phyloP scores from a whole-genome alignment of 192 early-diverging fungal genomes.

The Coemansia sp. region DNA sequence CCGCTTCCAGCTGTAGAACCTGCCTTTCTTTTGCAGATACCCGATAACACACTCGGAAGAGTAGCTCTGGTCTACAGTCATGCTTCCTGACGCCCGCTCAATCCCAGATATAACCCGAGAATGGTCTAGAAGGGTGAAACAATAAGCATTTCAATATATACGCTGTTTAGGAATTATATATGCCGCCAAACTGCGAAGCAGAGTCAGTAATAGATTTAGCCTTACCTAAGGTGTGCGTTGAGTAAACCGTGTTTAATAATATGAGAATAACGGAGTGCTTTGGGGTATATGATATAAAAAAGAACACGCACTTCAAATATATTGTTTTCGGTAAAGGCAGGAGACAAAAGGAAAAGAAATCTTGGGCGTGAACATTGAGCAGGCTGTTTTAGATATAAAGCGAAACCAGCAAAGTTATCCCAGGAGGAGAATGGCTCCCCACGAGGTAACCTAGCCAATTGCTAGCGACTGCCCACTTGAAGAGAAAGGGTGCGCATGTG shows the following conservation, averaged over 20 bases:
- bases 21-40: constrained; percentile 41
- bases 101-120: neutral
- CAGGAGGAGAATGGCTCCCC: neutral
- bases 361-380: constrained; percentile 1
- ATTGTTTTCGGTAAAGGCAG: neutral
- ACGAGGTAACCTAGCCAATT: neutral
- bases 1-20: constrained; percentile 51
- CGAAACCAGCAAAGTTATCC: neutral
- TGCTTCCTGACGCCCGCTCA: neutral
- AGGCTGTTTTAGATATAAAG: constrained; percentile 3
- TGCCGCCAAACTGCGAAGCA: no score
- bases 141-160: neutral
- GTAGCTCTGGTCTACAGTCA: neutral
- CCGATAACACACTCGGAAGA: constrained; percentile 19
- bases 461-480: neutral
- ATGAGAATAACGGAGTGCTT: neutral
- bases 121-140: neutral
- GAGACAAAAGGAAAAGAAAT: constrained; percentile 3
- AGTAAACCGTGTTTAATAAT: neutral
- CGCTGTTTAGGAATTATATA: neutral
- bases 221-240: neutral
- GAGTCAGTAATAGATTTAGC: neutral
- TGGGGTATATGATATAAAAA: neutral
- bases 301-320: neutral
- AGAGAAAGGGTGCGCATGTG: neutral